Percentiles rank a stretch among this genome's conserved stretches.
Evolutionary conservation across 208 protist genomes (phyloP).

Genomic region (Leishmania arabica): DNA sequence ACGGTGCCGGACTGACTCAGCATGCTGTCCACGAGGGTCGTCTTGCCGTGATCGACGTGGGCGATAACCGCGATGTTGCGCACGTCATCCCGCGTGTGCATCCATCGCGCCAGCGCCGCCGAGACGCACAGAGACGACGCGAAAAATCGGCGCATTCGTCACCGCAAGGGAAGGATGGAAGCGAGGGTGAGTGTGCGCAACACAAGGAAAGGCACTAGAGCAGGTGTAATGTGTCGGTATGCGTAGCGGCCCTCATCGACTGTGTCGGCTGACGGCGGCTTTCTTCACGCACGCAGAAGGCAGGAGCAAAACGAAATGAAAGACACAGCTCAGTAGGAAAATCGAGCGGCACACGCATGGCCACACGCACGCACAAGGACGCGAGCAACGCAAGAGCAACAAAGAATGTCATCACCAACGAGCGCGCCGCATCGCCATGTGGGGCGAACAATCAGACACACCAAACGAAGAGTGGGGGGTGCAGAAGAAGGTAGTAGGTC

Average conservation of each 20-base stretch:
- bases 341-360: neutral
- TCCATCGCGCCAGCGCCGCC: conserved; percentile 29
- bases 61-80: conserved; percentile 97
- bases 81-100: conserved; percentile 77
- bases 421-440: neutral
- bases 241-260: neutral
- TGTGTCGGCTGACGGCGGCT: neutral
- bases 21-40: conserved; percentile 96
- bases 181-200: neutral
- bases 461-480: neutral
- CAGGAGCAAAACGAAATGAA: neutral
- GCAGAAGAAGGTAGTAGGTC: neutral
- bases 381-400: neutral
- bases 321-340: neutral
- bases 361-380: neutral
- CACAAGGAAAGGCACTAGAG: neutral
- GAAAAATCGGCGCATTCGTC: conserved; percentile 27
- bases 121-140: conserved; percentile 11
- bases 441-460: neutral
- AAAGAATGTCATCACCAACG: neutral
- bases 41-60: conserved; percentile 98
- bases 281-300: neutral
- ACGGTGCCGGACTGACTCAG: conserved; percentile 91
- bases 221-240: no score
- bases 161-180: neutral